These are phyloP conservation scores for Botrytis paeoniae DNA, from an alignment of 2,329 filamentous ascomycete species.

Conservation along the genomic window DNA sequence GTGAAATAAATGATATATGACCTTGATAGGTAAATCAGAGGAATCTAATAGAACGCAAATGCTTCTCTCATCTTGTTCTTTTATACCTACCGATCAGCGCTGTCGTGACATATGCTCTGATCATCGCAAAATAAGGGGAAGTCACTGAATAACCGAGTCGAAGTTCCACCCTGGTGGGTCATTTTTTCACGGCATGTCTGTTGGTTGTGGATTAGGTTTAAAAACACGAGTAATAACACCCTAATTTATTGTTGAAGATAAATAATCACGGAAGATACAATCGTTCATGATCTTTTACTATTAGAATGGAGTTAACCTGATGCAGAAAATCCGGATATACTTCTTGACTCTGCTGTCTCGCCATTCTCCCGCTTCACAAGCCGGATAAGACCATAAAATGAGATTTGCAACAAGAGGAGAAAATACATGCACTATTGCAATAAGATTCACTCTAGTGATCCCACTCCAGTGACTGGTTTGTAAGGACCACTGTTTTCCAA, in stretches of 20 bases:
- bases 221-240: not conserved
- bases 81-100: not conserved
- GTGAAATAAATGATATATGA: not conserved
- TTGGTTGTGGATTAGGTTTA: rapidly evolving
- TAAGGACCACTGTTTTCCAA: too few relatives aligned
- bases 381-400: not conserved
- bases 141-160: not conserved
- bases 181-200: rapidly evolving
- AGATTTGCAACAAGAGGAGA: not conserved
- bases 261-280: not conserved
- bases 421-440: rapidly evolving
- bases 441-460: not conserved
- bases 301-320: rapidly evolving
- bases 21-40: not conserved
- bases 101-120: rapidly evolving
- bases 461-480: not conserved
- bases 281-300: not conserved
- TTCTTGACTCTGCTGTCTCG: not conserved
- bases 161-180: not conserved
- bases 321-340: not conserved
- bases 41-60: not conserved
- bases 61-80: not conserved
- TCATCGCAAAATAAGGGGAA: not conserved
- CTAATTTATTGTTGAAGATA: rapidly evolving
- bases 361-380: not conserved